Percentiles rank a stretch among this genome's conserved stretches.
Evolutionary conservation across 148 eudicot genomes (phyloP).

Genomic region (Fallopia convolvulus): DNA sequence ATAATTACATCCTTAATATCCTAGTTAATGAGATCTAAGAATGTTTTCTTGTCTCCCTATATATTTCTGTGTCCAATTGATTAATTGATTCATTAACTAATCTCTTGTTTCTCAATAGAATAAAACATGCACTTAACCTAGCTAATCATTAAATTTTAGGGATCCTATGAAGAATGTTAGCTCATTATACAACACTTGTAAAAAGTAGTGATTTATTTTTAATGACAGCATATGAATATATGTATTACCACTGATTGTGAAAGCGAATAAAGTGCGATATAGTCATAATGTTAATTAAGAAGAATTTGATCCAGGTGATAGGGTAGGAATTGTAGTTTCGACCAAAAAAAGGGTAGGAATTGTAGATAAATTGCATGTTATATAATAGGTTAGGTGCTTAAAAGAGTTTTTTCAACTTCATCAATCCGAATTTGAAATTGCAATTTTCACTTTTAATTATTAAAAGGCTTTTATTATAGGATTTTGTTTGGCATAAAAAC

Average conservation of each 20-base stretch:
- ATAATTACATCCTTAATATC: background rate
- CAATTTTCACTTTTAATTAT: too few species aligned
- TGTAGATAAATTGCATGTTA: background rate
- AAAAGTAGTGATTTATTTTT: background rate
- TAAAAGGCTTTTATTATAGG: too few species aligned
- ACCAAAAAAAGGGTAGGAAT: background rate
- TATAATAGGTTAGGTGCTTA: too few species aligned
- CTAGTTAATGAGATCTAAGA: constrained; percentile 2
- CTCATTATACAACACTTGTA: background rate
- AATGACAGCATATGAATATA: background rate
- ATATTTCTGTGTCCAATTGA: background rate
- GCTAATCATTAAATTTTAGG: background rate
- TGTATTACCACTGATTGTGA: background rate
- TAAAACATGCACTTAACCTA: background rate
- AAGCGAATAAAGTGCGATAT: background rate
- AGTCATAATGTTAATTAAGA: background rate
- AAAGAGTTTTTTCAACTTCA: too few species aligned
- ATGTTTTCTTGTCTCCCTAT: background rate
- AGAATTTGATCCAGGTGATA: background rate
- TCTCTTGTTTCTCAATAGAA: background rate
- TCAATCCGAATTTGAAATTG: too few species aligned
- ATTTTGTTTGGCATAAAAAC: too few species aligned
- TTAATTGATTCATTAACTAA: background rate
- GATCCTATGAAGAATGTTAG: background rate
- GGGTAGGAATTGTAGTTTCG: background rate